Base-by-base conservation (phyloP, 2,329 filamentous ascomycete genomes). In the Aspergillus melleus region DNA sequence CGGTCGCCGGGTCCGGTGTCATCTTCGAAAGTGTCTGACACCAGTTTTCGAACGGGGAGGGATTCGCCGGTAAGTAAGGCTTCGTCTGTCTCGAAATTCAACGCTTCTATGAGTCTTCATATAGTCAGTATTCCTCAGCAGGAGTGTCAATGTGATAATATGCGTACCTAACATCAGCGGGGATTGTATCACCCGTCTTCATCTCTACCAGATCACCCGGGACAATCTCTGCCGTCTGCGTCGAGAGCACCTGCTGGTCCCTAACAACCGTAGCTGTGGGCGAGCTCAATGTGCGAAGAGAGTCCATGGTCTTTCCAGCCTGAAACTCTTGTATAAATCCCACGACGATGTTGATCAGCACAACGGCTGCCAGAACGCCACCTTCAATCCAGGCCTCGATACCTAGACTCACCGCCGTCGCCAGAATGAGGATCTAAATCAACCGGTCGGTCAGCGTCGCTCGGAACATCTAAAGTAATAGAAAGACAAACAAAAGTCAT, bases 41-140 rank as follows among this genome's bases (percentile, higher is more conserved):
- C 70, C 50, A 81, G 76, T 74, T 86, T 82, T 70, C 77, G 79
- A 11, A 86, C 82, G 20, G 84, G 84, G 10, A 85, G 72, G 44
- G 84, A 84, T 72, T 87, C 85, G 55, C 85, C 84, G n/a, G 84
- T 86, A 42, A 86, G 76, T 52, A 86, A 80, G 29, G 83, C 81
- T 66, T 86, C 84, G 61, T 93, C 89, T 59, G 88, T 88, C 56
- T 88, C 88, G 61, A 91, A 77, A 72, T 92, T 91, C 73, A 91
- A 84, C 58, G 81, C 74, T 68, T 83, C 81, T 58, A 83, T 73
- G 54, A 78, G 42, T 79, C 78, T 32, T 19, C 26, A 9, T 1
- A 44, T n/a, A n/a, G 4, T 52, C 19, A 52, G n/a, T 22, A n/a
- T 30, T 11, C 11, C 75, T 22, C 6, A 16, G 19, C 2, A 16